phyloP scores from a whole-genome alignment of 2,329 filamentous ascomycete species.

The Colletotrichum sp. region DNA sequence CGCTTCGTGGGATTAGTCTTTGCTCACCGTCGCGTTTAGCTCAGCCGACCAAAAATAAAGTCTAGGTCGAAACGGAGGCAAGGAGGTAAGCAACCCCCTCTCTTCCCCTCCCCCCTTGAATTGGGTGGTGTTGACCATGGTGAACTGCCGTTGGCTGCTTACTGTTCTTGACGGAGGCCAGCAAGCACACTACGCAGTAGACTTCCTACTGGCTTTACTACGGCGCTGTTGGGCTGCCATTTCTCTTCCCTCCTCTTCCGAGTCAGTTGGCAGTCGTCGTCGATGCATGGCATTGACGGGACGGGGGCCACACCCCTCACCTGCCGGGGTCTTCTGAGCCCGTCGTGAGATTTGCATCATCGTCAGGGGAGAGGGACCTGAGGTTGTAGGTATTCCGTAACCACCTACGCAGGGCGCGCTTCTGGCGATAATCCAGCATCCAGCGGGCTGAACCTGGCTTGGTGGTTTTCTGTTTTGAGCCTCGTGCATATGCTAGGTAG shows the following conservation, averaged over 20 bases:
- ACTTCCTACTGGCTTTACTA: neutral
- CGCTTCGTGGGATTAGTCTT: neutral
- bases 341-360: neutral
- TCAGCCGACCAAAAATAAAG: neutral
- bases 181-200: neutral
- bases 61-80: constrained; percentile 10
- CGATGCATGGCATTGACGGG: neutral
- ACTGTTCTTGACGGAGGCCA: neutral
- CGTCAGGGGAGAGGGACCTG: neutral
- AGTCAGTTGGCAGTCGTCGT: neutral
- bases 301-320: neutral
- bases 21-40: neutral
- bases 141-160: neutral
- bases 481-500: constrained; percentile 9
- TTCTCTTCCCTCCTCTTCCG: neutral
- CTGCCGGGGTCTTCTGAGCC: neutral
- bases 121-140: neutral
- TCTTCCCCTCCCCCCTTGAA: neutral
- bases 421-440: neutral
- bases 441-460: neutral
- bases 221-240: neutral
- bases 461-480: constrained; percentile 8
- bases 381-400: neutral
- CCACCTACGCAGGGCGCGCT: neutral
- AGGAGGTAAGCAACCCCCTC: neutral